phyloP scores from a whole-genome alignment of 1,284 basidiomycete genomes.

The Thelephora terrestris region DNA sequence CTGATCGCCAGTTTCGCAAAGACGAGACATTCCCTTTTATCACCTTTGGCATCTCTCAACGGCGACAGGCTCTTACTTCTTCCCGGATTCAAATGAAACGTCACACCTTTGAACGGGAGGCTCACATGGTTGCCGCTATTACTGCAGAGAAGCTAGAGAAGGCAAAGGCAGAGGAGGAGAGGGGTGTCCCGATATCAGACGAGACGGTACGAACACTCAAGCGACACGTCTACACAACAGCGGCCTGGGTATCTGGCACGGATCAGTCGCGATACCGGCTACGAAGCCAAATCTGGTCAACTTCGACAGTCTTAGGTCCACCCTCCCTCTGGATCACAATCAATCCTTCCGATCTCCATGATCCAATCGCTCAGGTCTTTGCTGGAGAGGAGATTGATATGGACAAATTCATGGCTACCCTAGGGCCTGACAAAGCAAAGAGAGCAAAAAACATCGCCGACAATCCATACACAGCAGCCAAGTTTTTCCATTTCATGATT shows the following conservation, averaged over 20 bases:
- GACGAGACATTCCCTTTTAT: constrained; percentile 25
- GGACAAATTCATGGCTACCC: constrained; percentile 19
- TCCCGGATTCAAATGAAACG: constrained; percentile 9
- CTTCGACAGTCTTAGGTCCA: constrained; percentile 7
- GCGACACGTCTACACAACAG: constrained; percentile 8
- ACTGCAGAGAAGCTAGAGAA: constrained; percentile 9
- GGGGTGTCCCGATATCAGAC: constrained; percentile 6
- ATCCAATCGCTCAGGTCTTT: constrained; percentile 27
- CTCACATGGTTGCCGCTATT: constrained; percentile 6
- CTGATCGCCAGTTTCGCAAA: constrained; percentile 22
- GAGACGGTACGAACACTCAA: constrained; percentile 7
- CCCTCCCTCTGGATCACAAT: constrained; percentile 19
- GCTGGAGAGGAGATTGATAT: constrained; percentile 28
- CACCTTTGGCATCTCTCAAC: constrained; percentile 24
- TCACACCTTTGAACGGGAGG: constrained; percentile 7
- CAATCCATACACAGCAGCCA: constrained; percentile 28
- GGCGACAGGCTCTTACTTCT: constrained; percentile 13
- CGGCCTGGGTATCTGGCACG: constrained; percentile 2
- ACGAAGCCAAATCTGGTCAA: constrained; percentile 12
- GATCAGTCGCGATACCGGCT: constrained; percentile 6
- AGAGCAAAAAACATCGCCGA: constrained; percentile 23
- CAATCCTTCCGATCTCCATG: constrained; percentile 21
- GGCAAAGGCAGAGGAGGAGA: constrained; percentile 10
- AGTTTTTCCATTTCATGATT: constrained; percentile 32
- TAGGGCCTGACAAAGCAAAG: constrained; percentile 18